A percentile compares a stretch with the other conserved stretches of the same genome.
Conservation (phyloP, 129 eudicot species). For the Escallonia rubra region DNA sequence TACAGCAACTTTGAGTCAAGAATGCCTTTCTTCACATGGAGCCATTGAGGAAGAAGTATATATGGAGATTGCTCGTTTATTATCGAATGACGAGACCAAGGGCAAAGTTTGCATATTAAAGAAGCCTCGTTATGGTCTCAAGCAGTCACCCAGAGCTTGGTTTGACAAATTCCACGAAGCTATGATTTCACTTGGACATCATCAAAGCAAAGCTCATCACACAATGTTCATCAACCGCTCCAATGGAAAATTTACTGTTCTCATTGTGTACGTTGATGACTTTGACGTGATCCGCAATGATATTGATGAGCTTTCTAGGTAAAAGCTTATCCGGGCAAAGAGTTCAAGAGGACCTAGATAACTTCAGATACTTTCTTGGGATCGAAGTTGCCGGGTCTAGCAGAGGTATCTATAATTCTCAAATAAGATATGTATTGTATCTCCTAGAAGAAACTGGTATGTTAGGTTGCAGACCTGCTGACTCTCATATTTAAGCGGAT, state of each 20-base stretch:
- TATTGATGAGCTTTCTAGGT: not conserved
- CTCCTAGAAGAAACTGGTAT: conserved; percentile 3
- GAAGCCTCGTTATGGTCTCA: no score
- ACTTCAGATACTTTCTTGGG: not conserved
- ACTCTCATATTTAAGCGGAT: not conserved
- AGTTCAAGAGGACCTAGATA: not conserved
- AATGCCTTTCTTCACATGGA: no score
- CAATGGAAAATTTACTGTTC: not conserved
- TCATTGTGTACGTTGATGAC: conserved; percentile 4
- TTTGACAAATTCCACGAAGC: not conserved
- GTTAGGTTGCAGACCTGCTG: not conserved
- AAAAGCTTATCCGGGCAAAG: not conserved
- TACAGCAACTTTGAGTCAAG: no score
- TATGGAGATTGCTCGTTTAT: no score
- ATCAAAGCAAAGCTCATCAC: not conserved
- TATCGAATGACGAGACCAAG: no score
- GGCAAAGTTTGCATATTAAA: no score
- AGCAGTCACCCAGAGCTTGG: not conserved
- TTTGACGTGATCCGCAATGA: not conserved
- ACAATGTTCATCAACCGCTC: not conserved
- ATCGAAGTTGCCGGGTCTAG: conserved; percentile 4
- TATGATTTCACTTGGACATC: not conserved
- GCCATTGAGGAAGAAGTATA: no score
- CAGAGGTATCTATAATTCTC: not conserved
- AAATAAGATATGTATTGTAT: not conserved